Evolutionary conservation across 2,329 filamentous ascomycete genomes (phyloP), one percentile per base, ranked within the genome.

Genomic region (Graphilbum sp.): DNA sequence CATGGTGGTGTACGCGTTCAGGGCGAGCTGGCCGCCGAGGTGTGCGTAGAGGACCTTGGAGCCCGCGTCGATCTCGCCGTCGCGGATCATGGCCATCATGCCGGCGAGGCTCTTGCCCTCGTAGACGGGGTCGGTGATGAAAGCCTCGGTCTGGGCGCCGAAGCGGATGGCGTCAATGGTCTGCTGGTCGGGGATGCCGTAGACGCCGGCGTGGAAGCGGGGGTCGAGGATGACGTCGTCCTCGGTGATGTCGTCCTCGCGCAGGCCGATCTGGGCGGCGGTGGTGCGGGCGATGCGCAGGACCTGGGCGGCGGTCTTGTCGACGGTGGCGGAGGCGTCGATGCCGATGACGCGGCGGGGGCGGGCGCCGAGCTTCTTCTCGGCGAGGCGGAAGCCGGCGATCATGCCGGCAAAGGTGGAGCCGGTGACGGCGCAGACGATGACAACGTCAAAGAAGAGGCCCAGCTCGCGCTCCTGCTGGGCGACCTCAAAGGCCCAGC

Each of bases 101-200:
- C 78, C 79, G 4, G 76, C 76, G 53, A 84, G 57, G 47, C 72
- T 79, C 67, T 84, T 84, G 1, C 79, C 79, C 57, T 82, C 78
- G 49, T 84, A 84, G 2, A 84, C 79, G 0, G 78, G 79, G 50
- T 84, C 79, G 0, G 77, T 83, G 44, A 84, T 79, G 47, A 84
- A 75, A 0, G 69, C 79, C 58, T 84, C 79, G 1, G 72, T 80
- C 41, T 61, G 54, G 0, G 79, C 79, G 5, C 72, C 75, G 50
- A 79, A 75, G 53, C 67, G 68, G 51, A 84, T 83, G 0, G 77
- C 78, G 24, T 73, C 73, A 36, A 77, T 64, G 1, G 79, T 84
- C 48, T 60, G 59, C 52, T 71, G 57, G 46, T 79, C 74, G 0
- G 77, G 75, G 40, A 81, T 64, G 2, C 79, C 79, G 52, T 84